Evolutionary conservation across 176 grass and related monocot genomes (phyloP), one percentile per base, ranked within the genome.

Genomic region (Oropetium thomaeum): DNA sequence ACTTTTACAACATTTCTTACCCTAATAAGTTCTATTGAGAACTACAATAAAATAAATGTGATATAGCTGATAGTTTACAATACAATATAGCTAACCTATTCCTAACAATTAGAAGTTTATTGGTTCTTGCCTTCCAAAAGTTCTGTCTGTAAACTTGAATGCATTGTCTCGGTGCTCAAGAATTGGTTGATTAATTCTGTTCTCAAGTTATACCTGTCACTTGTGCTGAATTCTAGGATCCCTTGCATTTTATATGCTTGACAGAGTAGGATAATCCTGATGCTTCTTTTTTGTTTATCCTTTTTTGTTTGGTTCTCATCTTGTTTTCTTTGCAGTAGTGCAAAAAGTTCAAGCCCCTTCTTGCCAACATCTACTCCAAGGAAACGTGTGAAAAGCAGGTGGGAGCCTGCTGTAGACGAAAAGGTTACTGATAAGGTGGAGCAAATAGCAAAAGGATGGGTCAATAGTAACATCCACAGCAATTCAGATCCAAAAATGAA

Each of bases 361-460:
- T 92, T 73, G 43, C 64, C 72, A 28, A 65, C 22, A 63, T 65
- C 70, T 77, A 75, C 83, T 34, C 79, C 81, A 77, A 83, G 58
- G 69, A 88, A 82, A 79, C 84, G 91, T 42, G 63, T 60, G 40
- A 98, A 92, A 91, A 98, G 91, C 79, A 89, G 95, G 70, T 98
- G 95, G 95, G 95, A 94, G 52, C 86, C 95, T 87, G 75, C 83
- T 80, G 78, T 72, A 22, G 89, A 89, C 49, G 88, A 86, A 76
- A 87, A 81, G 12, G 69, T 87, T 81, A 44, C 53, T 33, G 81
- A 88, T 70, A 87, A 89, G 80, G 84, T 67, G 17, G 84, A 90
- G 74, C 65, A 64, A 29, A 11, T 83, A 81, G 65, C 58, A 34
- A 88, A 73, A 84, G 55, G 71, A 51, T 67, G 70, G 79, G 64